Conservation (phyloP, 225 moss, liverwort and hornwort species). For the Thuidium tamariscinum region DNA sequence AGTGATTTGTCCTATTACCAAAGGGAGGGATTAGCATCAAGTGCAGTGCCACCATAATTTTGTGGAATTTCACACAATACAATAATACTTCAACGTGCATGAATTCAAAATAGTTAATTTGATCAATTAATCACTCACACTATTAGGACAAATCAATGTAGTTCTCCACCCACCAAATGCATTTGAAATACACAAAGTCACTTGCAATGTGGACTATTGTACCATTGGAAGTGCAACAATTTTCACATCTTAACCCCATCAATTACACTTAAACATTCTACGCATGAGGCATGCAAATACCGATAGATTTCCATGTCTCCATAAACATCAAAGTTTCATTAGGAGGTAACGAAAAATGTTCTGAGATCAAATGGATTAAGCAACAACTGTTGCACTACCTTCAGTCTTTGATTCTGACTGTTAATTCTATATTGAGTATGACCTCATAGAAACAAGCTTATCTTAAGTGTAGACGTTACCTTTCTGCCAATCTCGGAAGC, state of each 20-base stretch:
- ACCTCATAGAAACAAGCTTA: background rate
- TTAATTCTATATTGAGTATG: background rate
- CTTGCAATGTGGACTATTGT: background rate
- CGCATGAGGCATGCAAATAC: background rate
- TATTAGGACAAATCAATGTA: background rate
- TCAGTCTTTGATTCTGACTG: background rate
- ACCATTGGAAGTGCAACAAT: background rate
- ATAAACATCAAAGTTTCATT: background rate
- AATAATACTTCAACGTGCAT: background rate
- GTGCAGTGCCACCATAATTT: background rate
- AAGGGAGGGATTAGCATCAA: accelerated
- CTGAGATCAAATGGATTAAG: background rate
- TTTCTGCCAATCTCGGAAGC: background rate
- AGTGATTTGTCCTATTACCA: background rate
- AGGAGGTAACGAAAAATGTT: background rate
- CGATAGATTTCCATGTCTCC: background rate
- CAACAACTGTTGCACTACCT: background rate
- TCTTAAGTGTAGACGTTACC: too few relatives aligned
- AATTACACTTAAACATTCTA: background rate
- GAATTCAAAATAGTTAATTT: background rate
- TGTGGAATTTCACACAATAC: accelerated
- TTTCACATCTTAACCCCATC: background rate
- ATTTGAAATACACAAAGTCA: background rate
- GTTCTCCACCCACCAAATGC: background rate
- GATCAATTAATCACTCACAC: too few relatives aligned